Evolutionary conservation across 768 basidiomycete genomes (phyloP), one percentile per base, ranked within the genome.

Genomic region (Polyporus arcularius): DNA sequence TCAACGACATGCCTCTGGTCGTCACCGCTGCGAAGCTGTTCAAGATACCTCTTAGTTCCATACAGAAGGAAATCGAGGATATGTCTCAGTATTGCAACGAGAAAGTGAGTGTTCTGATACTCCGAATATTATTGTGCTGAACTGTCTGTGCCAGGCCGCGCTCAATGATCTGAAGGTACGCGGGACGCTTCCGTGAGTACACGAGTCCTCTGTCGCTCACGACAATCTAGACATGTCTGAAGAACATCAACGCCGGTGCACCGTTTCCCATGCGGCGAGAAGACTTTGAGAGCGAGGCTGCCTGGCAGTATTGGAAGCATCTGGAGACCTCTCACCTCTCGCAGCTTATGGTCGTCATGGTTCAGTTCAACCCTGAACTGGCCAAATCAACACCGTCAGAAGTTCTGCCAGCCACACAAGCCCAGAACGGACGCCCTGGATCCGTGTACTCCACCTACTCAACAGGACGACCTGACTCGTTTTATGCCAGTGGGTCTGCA

Each of bases 261-360:
- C 76, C 89, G 1, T 96, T 96, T 70, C 94, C 95, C 1, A 93
- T 91, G 18, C 83, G 88, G 53, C 81, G 90, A 64, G 88, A 92
- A 63, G 95, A 98, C 71, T 98, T 98, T 69, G 83, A 86, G 38
- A 87, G 73, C 55, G 90, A 94, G 5, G 84, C 85, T 2, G 92
- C 91, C 0, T 98, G 90, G 86, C 82, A 86, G 35, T 81, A 90
- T 38, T 98, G 94, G 92, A 83, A 85, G 51, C 83, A 87, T 1
- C 73, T 85, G 16, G 96, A 98, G 76, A 89, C 91, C 0, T 82
- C 90, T 0, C 85, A 89, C 61, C 78, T 98, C 4, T 93, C 93
- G 30, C 92, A 96, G 71, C 82, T 94, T 55, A 92, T 97, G 82
- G 80, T 96, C 43, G 78, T 85, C 28, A 91, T 98, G 88, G 85